These are phyloP conservation scores for Aspergillus pseudoviridinutans DNA, from an alignment of 2,329 filamentous ascomycete genomes.

Conservation along the genomic window DNA sequence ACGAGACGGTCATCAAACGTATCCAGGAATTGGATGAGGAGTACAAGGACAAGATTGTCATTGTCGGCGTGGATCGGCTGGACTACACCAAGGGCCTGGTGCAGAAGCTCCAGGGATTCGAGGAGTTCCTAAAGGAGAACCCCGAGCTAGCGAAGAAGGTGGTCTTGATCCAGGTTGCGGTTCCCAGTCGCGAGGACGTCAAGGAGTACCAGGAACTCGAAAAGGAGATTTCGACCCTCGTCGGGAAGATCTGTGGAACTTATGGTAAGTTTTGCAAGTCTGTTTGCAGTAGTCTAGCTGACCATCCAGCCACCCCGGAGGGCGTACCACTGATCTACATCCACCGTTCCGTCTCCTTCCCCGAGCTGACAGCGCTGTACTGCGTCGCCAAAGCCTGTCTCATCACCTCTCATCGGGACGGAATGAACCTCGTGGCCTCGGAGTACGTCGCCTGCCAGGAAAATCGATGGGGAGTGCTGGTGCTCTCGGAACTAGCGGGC, in stretches of 20 bases:
- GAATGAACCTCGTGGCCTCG: conserved; percentile 96
- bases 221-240: conserved; percentile 84
- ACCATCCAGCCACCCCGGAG: conserved; percentile 67
- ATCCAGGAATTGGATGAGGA: conserved; percentile 74
- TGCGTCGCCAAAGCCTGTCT: conserved; percentile 83
- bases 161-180: conserved; percentile 86
- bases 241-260: conserved; percentile 89
- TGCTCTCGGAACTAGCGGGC: conserved; percentile 92
- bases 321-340: conserved; percentile 97
- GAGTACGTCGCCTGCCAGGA: conserved; percentile 93
- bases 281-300: not conserved
- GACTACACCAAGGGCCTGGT: conserved; percentile 97
- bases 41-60: conserved; percentile 84
- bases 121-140: conserved; percentile 86
- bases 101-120: conserved; percentile 88
- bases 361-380: conserved; percentile 87
- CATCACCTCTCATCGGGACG: conserved; percentile 84
- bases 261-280: conserved; percentile 53
- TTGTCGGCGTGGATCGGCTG: conserved; percentile 87
- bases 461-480: conserved; percentile 82
- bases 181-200: conserved; percentile 78
- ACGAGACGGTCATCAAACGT: conserved; percentile 72
- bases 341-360: conserved; percentile 88
- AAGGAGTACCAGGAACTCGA: conserved; percentile 94
- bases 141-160: conserved; percentile 93